These are phyloP conservation scores for Aspergillus ellipticus DNA, from an alignment of 495 filamentous ascomycete genomes.

Conservation along the genomic window DNA sequence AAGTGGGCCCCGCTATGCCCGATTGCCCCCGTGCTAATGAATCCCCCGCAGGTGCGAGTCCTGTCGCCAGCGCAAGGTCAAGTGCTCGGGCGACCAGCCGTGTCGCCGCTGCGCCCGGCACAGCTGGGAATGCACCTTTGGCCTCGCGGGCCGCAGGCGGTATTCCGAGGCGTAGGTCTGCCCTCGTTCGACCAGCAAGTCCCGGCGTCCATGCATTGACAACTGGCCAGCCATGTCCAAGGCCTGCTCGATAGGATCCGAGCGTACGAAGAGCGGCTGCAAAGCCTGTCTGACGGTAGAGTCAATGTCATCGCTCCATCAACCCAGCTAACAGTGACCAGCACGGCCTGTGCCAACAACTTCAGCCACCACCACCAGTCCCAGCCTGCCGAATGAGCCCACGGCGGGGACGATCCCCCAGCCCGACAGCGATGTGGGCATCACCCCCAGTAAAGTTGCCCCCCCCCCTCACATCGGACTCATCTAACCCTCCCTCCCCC, in stretches of 20 bases:
- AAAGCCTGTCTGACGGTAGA: not conserved
- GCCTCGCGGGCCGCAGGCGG: conserved; percentile 12
- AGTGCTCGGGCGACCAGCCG: conserved; percentile 20
- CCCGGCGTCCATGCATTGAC: conserved; percentile 5
- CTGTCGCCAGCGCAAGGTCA: conserved; percentile 22
- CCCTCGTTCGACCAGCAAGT: not conserved
- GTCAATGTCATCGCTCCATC: too few species aligned
- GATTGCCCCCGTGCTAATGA: too few species aligned
- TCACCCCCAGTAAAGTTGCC: conserved; percentile 18
- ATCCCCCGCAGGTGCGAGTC: conserved; percentile 18
- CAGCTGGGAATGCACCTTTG: conserved; percentile 20
- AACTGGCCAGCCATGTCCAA: conserved; percentile 10
- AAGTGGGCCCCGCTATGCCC: not conserved
- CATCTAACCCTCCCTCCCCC: too few species aligned
- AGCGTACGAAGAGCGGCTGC: conserved; percentile 16
- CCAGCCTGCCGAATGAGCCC: not conserved
- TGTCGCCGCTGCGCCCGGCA: conserved; percentile 22
- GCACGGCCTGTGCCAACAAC: not conserved
- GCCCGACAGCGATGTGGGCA: conserved; percentile 4
- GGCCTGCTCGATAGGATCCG: conserved; percentile 15
- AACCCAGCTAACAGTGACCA: too few species aligned
- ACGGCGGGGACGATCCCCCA: not conserved
- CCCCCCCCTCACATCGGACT: too few species aligned
- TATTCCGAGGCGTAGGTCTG: conserved; percentile 20
- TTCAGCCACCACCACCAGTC: not conserved